A percentile compares a stretch with the other conserved stretches of the same genome.
Conservation (phyloP, 139 green algal species). For the Coelastrella sp. region DNA sequence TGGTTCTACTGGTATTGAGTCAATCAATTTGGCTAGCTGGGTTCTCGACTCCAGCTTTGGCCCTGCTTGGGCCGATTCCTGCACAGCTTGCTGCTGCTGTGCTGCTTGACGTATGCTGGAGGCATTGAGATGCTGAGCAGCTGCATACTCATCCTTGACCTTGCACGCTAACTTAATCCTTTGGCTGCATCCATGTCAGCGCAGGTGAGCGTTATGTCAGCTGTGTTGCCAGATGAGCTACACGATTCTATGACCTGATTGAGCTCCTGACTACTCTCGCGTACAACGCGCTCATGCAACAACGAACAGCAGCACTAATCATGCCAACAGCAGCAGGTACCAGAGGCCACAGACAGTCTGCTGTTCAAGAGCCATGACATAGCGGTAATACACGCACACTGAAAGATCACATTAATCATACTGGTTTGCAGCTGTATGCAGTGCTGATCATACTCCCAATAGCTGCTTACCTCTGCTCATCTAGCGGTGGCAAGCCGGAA, state of each 20-base stretch:
- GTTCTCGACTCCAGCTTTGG: conserved; percentile 60
- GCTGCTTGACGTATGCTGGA: background rate
- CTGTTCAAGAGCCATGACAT: no score
- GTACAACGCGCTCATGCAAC: no score
- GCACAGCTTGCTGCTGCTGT: background rate
- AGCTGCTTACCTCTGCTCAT: conserved; percentile 67
- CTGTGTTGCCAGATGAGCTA: no score
- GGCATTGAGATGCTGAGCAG: conserved; percentile 56
- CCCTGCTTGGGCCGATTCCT: conserved; percentile 2
- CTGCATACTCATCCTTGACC: conserved; percentile 63
- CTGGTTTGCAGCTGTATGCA: background rate
- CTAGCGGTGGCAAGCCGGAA: conserved; percentile 62
- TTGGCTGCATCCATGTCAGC: conserved; percentile 63
- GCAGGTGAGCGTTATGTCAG: no score
- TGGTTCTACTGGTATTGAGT: conserved; percentile 63
- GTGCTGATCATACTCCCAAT: background rate
- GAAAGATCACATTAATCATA: background rate
- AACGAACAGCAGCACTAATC: background rate
- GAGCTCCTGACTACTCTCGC: no score
- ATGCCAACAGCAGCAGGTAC: conserved; percentile 2
- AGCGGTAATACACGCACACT: background rate
- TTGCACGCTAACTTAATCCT: conserved; percentile 78
- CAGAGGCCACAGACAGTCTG: no score
- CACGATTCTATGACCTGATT: no score
- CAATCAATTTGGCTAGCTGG: conserved; percentile 77